phyloP scores from a whole-genome alignment of 2,329 filamentous ascomycete genomes.

The Ophiostoma australiae region DNA sequence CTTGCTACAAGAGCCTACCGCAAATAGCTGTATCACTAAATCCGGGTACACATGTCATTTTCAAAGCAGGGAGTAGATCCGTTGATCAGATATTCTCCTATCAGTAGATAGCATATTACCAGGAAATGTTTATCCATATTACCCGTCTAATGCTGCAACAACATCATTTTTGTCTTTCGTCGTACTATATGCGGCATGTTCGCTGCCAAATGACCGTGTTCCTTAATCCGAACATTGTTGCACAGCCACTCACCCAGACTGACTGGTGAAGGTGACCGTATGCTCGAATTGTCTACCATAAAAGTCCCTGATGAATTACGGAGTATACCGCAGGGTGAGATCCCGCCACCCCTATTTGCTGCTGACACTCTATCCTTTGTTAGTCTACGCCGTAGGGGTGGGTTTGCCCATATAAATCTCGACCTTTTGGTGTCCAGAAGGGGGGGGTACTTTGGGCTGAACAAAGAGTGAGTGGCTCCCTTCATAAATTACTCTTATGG shows the following conservation, averaged over 20 bases:
- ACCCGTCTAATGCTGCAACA: background rate
- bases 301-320: background rate
- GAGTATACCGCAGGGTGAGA: no score
- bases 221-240: no score
- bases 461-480: background rate
- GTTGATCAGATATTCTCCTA: background rate
- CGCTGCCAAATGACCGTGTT: no score
- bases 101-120: conserved; percentile 1
- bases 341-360: no score
- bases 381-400: no score
- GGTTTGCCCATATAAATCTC: background rate
- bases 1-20: no score
- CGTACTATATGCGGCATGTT: background rate
- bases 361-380: no score
- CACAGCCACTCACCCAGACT: background rate
- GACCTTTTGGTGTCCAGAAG: no score
- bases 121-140: background rate
- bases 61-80: background rate
- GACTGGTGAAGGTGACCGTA: no score
- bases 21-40: background rate
- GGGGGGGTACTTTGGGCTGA: background rate
- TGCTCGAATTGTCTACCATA: background rate
- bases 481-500: background rate
- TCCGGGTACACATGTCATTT: background rate
- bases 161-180: background rate